Conservation (phyloP, 768 basidiomycete species). For the Royoungia palumana region DNA sequence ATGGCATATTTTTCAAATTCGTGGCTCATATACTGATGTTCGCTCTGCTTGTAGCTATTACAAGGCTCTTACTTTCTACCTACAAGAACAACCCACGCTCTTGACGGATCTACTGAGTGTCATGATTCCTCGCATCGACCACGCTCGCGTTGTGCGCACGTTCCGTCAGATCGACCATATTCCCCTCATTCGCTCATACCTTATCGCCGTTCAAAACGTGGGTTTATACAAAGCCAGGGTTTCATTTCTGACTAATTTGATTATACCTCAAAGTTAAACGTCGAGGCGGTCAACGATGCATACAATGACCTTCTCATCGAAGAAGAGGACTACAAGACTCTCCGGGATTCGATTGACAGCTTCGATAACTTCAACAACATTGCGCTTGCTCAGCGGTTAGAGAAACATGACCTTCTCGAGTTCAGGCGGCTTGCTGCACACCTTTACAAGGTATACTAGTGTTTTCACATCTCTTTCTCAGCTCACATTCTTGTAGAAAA, state of each 20-base stretch:
- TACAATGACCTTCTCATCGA: slow-evolving; percentile 98
- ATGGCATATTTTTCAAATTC: slow-evolving; percentile 21
- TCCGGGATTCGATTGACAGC: slow-evolving; percentile 96
- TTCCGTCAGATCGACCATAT: slow-evolving; percentile 95
- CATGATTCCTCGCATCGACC: slow-evolving; percentile 92
- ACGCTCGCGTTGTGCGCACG: slow-evolving; percentile 91
- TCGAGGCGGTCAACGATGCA: slow-evolving; percentile 96
- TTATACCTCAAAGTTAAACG: slow-evolving; percentile 71
- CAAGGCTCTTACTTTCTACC: slow-evolving; percentile 91
- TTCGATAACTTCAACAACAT: slow-evolving; percentile 98
- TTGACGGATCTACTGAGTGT: slow-evolving; percentile 92
- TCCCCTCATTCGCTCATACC: slow-evolving; percentile 92
- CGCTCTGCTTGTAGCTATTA: slow-evolving; percentile 65
- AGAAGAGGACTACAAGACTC: slow-evolving; percentile 97
- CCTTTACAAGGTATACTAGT: slow-evolving; percentile 80
- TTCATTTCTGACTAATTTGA: not conserved
- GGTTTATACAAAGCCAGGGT: slow-evolving; percentile 22
- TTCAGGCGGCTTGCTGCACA: slow-evolving; percentile 94
- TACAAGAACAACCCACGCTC: slow-evolving; percentile 89
- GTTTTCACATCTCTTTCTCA: not conserved
- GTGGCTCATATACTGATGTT: slow-evolving; percentile 4
- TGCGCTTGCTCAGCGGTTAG: slow-evolving; percentile 77
- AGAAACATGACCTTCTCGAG: slow-evolving; percentile 88
- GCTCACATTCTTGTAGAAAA: slow-evolving; percentile 59
- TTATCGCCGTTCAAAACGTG: slow-evolving; percentile 94